phyloP scores from a whole-genome alignment of 2,329 filamentous ascomycete species.

The Neopestalotiopsis rosae region DNA sequence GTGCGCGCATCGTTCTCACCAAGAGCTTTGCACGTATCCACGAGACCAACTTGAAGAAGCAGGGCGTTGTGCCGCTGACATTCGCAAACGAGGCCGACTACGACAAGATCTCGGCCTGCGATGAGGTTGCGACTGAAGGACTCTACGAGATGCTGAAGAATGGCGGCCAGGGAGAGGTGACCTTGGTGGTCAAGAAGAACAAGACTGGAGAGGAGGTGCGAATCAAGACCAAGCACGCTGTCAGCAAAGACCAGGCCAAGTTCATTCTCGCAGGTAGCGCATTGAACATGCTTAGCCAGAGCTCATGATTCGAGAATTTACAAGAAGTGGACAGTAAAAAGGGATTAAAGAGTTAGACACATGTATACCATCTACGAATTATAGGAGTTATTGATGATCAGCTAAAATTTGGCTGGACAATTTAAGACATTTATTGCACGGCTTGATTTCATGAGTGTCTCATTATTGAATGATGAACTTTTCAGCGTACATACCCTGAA shows the following conservation, averaged over 20 bases:
- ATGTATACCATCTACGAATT: background rate
- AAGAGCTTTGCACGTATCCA: conserved; percentile 93
- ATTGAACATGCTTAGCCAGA: conserved; percentile 83
- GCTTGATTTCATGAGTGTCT: background rate
- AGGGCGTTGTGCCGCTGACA: conserved; percentile 92
- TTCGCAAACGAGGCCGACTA: conserved; percentile 91
- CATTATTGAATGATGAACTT: no score
- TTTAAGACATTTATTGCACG: background rate
- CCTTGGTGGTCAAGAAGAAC: conserved; percentile 68
- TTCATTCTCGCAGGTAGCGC: conserved; percentile 96
- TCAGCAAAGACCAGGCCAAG: conserved; percentile 87
- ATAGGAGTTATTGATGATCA: background rate
- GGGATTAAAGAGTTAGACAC: background rate
- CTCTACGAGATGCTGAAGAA: conserved; percentile 80
- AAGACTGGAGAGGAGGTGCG: conserved; percentile 66
- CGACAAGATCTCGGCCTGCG: conserved; percentile 80
- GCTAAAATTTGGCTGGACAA: background rate
- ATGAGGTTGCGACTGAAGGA: conserved; percentile 82
- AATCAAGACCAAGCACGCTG: conserved; percentile 83
- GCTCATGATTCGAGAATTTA: conserved; percentile 21
- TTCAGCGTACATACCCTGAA: no score
- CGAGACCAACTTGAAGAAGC: conserved; percentile 96
- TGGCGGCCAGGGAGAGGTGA: conserved; percentile 79
- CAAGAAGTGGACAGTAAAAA: background rate
- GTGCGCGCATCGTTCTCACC: conserved; percentile 79